Conservation (phyloP, 2,329 filamentous ascomycete species). For the Incumbomyces delicatus region DNA sequence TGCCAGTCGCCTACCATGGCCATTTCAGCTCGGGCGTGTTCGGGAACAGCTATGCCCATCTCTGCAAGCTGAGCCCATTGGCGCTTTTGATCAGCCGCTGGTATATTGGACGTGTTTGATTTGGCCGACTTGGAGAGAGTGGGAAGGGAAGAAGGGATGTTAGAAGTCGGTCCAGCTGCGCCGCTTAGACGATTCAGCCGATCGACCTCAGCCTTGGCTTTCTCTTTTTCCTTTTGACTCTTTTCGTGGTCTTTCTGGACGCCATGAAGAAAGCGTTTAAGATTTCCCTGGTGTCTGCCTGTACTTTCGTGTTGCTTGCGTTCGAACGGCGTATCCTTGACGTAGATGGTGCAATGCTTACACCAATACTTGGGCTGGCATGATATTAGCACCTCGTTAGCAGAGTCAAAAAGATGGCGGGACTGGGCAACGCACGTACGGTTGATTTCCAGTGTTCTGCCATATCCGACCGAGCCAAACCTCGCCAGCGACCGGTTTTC, state of each 20-base stretch:
- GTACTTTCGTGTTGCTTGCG: constrained; percentile 82
- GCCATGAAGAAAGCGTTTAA: constrained; percentile 83
- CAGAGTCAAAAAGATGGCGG: too few relatives aligned
- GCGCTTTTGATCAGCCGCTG: constrained; percentile 60
- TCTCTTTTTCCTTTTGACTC: constrained; percentile 69
- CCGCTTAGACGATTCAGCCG: constrained; percentile 69
- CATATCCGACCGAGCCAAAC: constrained; percentile 45
- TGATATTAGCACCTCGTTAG: too few relatives aligned
- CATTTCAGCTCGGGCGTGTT: constrained; percentile 67
- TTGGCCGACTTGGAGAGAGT: constrained; percentile 21
- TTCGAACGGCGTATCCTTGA: constrained; percentile 87
- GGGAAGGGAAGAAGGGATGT: constrained; percentile 23
- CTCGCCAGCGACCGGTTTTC: too few relatives aligned
- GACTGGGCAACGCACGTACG: constrained; percentile 30
- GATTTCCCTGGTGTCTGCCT: constrained; percentile 68
- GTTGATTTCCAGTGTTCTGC: constrained; percentile 99
- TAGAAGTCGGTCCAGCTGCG: constrained; percentile 25
- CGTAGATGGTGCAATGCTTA: constrained; percentile 85
- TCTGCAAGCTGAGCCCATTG: constrained; percentile 83
- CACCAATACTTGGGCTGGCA: constrained; percentile 81
- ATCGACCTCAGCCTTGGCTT: constrained; percentile 74
- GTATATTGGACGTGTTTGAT: constrained; percentile 26
- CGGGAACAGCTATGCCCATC: constrained; percentile 76
- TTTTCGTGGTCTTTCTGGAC: constrained; percentile 77
- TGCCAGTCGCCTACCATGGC: constrained; percentile 87